Conservation (phyloP, 2,329 filamentous ascomycete genomes). For the Phyllosticta citribraziliensis region DNA sequence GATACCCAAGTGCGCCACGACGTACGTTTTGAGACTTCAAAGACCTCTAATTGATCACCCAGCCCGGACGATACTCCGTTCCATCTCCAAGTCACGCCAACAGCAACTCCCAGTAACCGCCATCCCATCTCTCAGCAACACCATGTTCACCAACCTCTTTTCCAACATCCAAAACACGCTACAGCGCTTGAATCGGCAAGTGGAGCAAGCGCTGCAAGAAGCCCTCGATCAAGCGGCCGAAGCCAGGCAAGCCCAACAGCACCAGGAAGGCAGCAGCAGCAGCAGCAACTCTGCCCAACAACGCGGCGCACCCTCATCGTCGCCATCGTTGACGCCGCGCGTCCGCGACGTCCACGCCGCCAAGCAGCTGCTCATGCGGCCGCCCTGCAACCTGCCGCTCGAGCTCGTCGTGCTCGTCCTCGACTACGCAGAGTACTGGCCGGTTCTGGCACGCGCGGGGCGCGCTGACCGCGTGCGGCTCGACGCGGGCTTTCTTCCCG, state of each 20-base stretch:
- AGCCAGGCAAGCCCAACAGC: not conserved
- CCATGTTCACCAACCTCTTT: not conserved
- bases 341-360: not conserved
- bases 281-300: not conserved
- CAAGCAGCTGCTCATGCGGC: not conserved
- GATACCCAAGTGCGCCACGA: no score
- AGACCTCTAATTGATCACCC: no score
- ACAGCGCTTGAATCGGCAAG: not conserved
- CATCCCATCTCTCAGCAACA: not conserved
- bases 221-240: not conserved
- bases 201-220: not conserved
- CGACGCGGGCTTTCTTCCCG: no score
- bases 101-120: no score
- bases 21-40: no score
- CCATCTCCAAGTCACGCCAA: no score
- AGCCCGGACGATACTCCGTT: no score
- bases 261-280: no score
- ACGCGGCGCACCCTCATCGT: not conserved
- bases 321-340: not conserved
- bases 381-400: not conserved
- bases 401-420: constrained; percentile 5
- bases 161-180: not conserved
- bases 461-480: not conserved
- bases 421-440: constrained; percentile 7
- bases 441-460: not conserved